Evolutionary conservation across 257 asterid species (phyloP).

Genomic region (Nicotiana tomentosiformis): DNA sequence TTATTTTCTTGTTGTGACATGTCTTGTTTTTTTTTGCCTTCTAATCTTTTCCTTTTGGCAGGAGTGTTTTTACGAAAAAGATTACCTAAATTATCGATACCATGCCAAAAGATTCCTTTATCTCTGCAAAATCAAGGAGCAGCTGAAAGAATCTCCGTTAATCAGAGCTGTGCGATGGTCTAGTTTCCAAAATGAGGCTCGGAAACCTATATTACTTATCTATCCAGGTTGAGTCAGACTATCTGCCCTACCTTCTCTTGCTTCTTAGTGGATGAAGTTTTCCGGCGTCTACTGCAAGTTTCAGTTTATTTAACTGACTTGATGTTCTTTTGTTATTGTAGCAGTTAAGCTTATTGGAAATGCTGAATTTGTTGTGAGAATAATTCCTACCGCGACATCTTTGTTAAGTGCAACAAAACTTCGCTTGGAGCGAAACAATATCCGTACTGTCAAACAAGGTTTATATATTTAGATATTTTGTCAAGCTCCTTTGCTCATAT

Average conservation of each 20-base stretch:
- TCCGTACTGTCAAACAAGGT: conserved; percentile 72
- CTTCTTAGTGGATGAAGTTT: neutral
- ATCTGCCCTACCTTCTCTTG: conserved; percentile 1
- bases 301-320: neutral
- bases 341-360: conserved; percentile 44
- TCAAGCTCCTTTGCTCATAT: neutral
- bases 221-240: conserved; percentile 55
- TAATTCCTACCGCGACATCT: conserved; percentile 81
- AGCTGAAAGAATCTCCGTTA: conserved; percentile 41
- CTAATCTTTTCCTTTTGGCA: conserved; percentile 28
- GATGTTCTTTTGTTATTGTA: conserved; percentile 23
- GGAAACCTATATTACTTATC: conserved; percentile 76
- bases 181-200: conserved; percentile 82
- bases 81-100: conserved; percentile 85
- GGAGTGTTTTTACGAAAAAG: conserved; percentile 95
- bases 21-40: neutral
- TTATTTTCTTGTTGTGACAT: neutral
- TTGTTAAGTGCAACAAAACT: conserved; percentile 62
- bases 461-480: conserved; percentile 3
- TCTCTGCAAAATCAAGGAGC: conserved; percentile 72
- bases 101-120: conserved; percentile 91
- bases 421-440: conserved; percentile 61
- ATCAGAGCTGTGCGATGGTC: conserved; percentile 64
- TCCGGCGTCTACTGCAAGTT: neutral
- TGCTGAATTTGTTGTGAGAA: conserved; percentile 51